Percentiles rank a stretch among this genome's conserved stretches.
These are phyloP conservation scores for Babesia ovis DNA, from an alignment of 169 alveolate genomes.

Conservation along the genomic window DNA sequence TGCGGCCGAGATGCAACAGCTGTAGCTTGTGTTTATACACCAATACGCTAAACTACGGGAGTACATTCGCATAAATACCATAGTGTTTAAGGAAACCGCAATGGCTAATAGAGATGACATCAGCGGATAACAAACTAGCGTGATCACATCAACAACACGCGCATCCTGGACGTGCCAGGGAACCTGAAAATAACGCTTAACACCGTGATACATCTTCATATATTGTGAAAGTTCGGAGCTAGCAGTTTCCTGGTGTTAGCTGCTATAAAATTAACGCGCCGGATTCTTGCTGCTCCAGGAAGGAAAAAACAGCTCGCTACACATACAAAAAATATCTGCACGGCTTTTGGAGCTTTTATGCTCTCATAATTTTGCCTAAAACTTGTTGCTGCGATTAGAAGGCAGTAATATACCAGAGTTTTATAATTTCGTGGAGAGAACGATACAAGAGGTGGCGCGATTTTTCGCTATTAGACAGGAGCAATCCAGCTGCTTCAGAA, in stretches of 20 bases:
- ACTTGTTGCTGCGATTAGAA: no score
- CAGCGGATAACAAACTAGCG: slow-evolving; percentile 45
- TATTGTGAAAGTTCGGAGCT: neutral
- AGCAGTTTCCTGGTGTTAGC: neutral
- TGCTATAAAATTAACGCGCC: neutral
- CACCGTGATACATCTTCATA: neutral
- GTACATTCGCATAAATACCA: slow-evolving; percentile 44
- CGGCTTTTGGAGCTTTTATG: no score
- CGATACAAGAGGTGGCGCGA: no score
- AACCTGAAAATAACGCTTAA: slow-evolving; percentile 9
- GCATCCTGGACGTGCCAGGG: slow-evolving; percentile 59
- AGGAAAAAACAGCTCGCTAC: neutral
- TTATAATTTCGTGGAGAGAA: no score
- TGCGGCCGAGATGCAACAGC: slow-evolving; percentile 21
- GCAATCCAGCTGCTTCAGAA: no score
- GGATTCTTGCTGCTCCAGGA: slow-evolving; percentile 22
- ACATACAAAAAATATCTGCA: neutral
- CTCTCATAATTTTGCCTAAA: no score
- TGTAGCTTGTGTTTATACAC: slow-evolving; percentile 20
- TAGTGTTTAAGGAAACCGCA: slow-evolving; percentile 41
- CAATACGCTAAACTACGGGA: neutral
- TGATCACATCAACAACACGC: slow-evolving; percentile 24
- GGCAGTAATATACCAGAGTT: no score
- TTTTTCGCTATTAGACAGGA: no score
- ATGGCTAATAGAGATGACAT: slow-evolving; percentile 35